These are phyloP conservation scores for Epichloe uncinata DNA, from an alignment of 2,329 filamentous ascomycete genomes.

Conservation along the genomic window DNA sequence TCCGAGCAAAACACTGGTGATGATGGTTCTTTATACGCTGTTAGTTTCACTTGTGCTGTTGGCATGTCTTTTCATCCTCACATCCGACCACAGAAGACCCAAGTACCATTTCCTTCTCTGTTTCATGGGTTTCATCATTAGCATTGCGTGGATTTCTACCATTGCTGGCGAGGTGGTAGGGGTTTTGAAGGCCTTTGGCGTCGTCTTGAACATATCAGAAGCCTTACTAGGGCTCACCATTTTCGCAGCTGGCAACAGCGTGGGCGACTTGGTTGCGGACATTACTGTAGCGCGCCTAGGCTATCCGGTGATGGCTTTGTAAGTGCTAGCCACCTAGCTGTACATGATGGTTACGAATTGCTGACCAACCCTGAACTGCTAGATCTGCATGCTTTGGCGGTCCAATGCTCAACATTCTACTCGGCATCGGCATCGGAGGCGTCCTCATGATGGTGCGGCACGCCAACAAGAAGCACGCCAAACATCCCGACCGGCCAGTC, in stretches of 20 bases:
- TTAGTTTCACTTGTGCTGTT: slow-evolving; percentile 56
- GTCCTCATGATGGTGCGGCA: slow-evolving; percentile 71
- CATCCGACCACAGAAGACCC: slow-evolving; percentile 52
- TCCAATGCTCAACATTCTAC: slow-evolving; percentile 91
- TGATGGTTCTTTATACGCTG: slow-evolving; percentile 50
- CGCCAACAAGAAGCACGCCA: slow-evolving; percentile 50
- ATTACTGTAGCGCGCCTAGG: slow-evolving; percentile 88
- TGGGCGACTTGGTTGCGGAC: slow-evolving; percentile 88
- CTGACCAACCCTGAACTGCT: not conserved
- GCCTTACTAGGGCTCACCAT: slow-evolving; percentile 89
- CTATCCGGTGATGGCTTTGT: slow-evolving; percentile 88
- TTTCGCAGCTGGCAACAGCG: slow-evolving; percentile 90
- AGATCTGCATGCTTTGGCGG: slow-evolving; percentile 92
- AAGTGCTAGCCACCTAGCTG: slow-evolving; percentile 19
- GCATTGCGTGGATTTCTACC: slow-evolving; percentile 91
- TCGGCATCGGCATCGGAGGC: slow-evolving; percentile 87
- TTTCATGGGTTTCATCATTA: slow-evolving; percentile 80
- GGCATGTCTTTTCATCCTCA: slow-evolving; percentile 52
- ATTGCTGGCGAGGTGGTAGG: slow-evolving; percentile 94
- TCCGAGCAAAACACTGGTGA: slow-evolving; percentile 36
- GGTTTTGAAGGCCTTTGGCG: slow-evolving; percentile 82
- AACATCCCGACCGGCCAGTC: slow-evolving; percentile 52
- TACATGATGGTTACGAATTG: not conserved
- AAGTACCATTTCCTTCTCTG: slow-evolving; percentile 68
- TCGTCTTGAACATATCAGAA: slow-evolving; percentile 86